phyloP scores from a whole-genome alignment of 768 basidiomycete species.

The Podaxis sp. region DNA sequence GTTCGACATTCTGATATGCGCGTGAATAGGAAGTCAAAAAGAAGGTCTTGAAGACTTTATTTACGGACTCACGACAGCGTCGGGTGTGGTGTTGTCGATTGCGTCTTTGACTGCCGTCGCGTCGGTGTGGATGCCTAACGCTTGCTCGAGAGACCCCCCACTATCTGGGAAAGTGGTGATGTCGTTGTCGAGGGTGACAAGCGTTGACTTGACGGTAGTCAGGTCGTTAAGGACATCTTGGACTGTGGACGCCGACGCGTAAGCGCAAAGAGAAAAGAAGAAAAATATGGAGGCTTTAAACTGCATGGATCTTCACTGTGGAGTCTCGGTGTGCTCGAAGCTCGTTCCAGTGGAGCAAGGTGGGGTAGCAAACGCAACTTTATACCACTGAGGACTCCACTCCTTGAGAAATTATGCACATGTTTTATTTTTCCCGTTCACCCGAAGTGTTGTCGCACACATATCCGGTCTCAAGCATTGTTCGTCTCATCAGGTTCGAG shows the following conservation, averaged over 20 bases:
- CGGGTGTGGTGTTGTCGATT: not conserved
- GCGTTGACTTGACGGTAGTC: not conserved
- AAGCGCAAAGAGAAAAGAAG: not conserved
- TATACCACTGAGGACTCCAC: no score
- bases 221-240: slow-evolving; percentile 4
- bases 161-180: slow-evolving; percentile 1
- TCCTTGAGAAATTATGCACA: no score
- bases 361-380: no score
- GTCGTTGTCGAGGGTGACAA: not conserved
- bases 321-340: no score
- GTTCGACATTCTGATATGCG: not conserved
- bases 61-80: not conserved
- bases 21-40: no score
- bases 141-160: not conserved
- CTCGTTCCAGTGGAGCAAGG: no score
- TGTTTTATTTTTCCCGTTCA: no score
- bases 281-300: not conserved
- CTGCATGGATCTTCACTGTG: not conserved
- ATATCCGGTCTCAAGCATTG: no score
- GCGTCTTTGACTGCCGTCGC: not conserved
- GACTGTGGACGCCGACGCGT: not conserved
- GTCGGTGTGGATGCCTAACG: not conserved
- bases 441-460: no score
- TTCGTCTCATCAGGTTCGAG: no score
- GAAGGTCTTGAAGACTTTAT: no score